A percentile compares a stretch with the other conserved stretches of the same genome.
Evolutionary conservation across 169 alveolate species (phyloP).

Genomic region (Cryptosporidium xiaoi): DNA sequence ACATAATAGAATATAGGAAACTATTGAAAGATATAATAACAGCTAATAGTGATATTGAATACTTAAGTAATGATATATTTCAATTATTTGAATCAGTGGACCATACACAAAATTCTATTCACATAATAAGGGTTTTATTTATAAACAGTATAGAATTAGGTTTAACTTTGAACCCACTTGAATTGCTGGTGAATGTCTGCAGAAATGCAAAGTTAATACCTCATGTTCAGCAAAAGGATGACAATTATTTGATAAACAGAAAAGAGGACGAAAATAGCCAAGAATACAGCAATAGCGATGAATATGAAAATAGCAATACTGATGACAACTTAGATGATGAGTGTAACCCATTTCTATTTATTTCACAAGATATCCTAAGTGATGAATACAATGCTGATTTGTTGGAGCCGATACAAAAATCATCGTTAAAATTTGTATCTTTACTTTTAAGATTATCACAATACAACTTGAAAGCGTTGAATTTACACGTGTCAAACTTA

Average conservation of each 20-base stretch:
- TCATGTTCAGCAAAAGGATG: too few species aligned
- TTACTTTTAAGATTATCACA: conserved; percentile 29
- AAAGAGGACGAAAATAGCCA: neutral
- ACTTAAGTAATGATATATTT: neutral
- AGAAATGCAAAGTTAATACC: conserved; percentile 65
- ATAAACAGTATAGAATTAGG: conserved; percentile 21
- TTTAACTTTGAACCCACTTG: conserved; percentile 49
- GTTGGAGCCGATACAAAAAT: conserved; percentile 66
- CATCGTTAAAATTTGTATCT: conserved; percentile 14
- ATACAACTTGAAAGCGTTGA: conserved; percentile 22
- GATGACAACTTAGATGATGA: conserved; percentile 8
- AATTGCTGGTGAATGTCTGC: conserved; percentile 32
- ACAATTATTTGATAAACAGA: neutral
- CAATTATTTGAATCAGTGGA: conserved; percentile 62
- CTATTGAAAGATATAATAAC: neutral
- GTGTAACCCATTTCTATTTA: conserved; percentile 35
- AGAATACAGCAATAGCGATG: conserved; percentile 2
- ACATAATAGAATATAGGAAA: conserved; percentile 24
- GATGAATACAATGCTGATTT: conserved; percentile 45
- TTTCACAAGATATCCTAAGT: conserved; percentile 17
- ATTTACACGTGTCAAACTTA: conserved; percentile 38
- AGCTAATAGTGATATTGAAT: neutral
- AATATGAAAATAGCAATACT: neutral
- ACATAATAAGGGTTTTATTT: conserved; percentile 19
- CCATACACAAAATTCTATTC: conserved; percentile 27